Base-by-base conservation (phyloP, 2,329 filamentous ascomycete species). In the Neopestalotiopsis sp. region DNA sequence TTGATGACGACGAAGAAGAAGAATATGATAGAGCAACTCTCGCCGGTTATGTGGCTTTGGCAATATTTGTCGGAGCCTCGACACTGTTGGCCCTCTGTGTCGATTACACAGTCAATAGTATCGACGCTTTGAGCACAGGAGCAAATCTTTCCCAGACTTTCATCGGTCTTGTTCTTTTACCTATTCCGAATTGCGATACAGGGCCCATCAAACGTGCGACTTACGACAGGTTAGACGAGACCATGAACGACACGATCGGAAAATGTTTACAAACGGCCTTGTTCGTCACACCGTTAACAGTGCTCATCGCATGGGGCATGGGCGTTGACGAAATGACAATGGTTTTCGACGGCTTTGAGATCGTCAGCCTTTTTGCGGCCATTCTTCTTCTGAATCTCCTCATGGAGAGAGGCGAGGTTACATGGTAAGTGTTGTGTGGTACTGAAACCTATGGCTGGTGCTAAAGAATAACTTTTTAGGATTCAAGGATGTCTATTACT, bases 371-470 rank as follows among this genome's bases (percentile, higher is more conserved):
- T 6, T 66, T 66, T 32, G 45, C 64, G 10, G 45, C 64, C 17
- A 66, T 66, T 2, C 32, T 66, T 9, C 49, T 66, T 9, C 64
- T 66, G 4, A 66, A 66, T 24, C 57, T 66, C 17, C 42, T 66
- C 17, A 14, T 66, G 38, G 28, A 40, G 20, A n/a, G 49, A 13
- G 61, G 61, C 7, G 12, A 42, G 14, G 32, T 64, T 7, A 42
- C n/a, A 14, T 64, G 61, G 34, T 64, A 14, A 28, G 40, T 45
- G 10, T 1, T 12, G 12, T 13, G 10, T 42, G 38, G 14, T 9
- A 9, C 56, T 17, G 20, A 17, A 58, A 58, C 56, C 4, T 58
- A 5, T 30, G 2, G 6, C 13, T 20, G 17, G 7, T 20, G n/a
- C 34, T 62, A 6, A 64, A 2, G 24, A 30, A 3, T 64, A 34